phyloP scores from a whole-genome alignment of 371 early-diverging fungal genomes.

The Dinochytrium kinnereticum region DNA sequence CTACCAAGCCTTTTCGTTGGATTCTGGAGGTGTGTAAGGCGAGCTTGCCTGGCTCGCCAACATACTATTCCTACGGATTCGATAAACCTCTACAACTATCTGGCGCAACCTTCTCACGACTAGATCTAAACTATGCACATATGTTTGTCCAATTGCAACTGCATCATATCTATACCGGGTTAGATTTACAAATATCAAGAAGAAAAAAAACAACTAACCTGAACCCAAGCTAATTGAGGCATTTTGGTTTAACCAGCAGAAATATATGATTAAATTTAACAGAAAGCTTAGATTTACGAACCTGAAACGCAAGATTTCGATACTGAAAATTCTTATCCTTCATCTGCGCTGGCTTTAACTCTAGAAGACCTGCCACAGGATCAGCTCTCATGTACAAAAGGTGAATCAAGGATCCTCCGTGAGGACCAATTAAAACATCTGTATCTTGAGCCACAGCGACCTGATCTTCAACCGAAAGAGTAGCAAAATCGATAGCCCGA shows the following conservation, averaged over 20 bases:
- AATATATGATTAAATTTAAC: background rate
- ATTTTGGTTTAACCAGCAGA: background rate
- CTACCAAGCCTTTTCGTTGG: background rate
- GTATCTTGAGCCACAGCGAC: slow-evolving; percentile 30
- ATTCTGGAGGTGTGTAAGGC: background rate
- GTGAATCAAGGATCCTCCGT: slow-evolving; percentile 27
- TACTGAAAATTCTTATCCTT: slow-evolving; percentile 31
- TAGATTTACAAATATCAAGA: background rate
- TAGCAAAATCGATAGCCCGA: slow-evolving; percentile 37
- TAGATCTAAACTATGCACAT: background rate
- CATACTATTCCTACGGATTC: background rate
- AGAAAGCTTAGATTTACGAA: background rate
- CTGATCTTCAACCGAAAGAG: slow-evolving; percentile 29
- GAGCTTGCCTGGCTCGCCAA: background rate
- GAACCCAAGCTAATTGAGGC: background rate
- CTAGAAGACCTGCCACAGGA: slow-evolving; percentile 22
- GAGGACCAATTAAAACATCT: slow-evolving; percentile 32
- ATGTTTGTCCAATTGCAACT: background rate
- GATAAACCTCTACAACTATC: background rate
- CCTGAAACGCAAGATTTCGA: slow-evolving; percentile 21
- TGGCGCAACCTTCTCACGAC: background rate
- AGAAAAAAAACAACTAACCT: background rate
- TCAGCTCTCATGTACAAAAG: slow-evolving; percentile 22
- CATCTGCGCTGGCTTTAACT: slow-evolving; percentile 34
- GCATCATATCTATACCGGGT: background rate